These are phyloP conservation scores for Candida pseudocylindracea DNA, from an alignment of 1,139 yeast species.

Conservation along the genomic window DNA sequence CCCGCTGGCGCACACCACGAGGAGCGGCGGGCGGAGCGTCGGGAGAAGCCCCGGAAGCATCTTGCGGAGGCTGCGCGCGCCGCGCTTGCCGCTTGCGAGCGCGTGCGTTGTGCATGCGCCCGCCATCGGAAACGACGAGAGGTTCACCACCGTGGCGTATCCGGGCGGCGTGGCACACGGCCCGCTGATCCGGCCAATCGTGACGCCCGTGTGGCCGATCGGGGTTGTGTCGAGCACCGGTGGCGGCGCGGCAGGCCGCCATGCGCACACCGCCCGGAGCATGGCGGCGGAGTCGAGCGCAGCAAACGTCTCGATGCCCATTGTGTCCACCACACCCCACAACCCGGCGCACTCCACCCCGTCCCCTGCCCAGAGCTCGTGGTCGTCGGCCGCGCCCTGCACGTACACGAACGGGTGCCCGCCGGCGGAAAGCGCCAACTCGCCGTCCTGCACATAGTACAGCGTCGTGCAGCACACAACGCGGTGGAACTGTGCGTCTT, in stretches of 20 bases:
- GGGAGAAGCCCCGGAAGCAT: conserved; percentile 15
- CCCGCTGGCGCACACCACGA: conserved; percentile 42
- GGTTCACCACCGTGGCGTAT: conserved; percentile 3
- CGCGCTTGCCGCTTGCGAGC: conserved; percentile 30
- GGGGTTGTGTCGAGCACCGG: neutral
- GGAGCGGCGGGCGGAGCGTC: neutral
- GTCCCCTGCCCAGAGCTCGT: conserved; percentile 57
- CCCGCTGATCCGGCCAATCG: conserved; percentile 9
- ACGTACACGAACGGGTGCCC: conserved; percentile 23
- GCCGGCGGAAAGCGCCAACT: too few relatives aligned
- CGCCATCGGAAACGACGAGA: conserved; percentile 9
- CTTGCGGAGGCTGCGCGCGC: conserved; percentile 30
- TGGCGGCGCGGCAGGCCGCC: neutral
- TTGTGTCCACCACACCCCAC: conserved; percentile 21
- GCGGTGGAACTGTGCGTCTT: too few relatives aligned
- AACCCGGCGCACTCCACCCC: conserved; percentile 27
- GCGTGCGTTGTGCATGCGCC: conserved; percentile 6
- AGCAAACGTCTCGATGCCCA: conserved; percentile 2
- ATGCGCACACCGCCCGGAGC: neutral
- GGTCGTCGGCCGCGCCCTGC: conserved; percentile 91
- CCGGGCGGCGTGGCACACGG: conserved; percentile 4
- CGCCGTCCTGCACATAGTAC: too few relatives aligned
- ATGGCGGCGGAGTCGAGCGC: conserved; percentile 5
- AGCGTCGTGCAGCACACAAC: too few relatives aligned
- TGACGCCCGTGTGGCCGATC: conserved; percentile 8